Evolutionary conservation across 2,329 filamentous ascomycete genomes (phyloP).

Genomic region (Trichoderma koningiopsis): DNA sequence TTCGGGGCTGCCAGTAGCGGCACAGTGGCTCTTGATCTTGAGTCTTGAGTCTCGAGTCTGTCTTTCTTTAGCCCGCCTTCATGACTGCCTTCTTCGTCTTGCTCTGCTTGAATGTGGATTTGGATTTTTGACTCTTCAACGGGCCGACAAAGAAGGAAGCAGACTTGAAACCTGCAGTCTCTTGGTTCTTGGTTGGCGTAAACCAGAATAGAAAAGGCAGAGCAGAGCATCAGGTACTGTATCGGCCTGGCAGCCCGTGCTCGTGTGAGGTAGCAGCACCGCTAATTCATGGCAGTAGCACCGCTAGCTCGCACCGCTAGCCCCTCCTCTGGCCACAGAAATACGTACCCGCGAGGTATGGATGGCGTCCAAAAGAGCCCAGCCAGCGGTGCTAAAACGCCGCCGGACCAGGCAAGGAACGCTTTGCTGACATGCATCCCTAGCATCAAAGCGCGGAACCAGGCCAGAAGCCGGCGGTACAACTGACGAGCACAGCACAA

Average conservation of each 20-base stretch:
- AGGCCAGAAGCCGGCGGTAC: conserved; percentile 27
- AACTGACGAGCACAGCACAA: conserved; percentile 17
- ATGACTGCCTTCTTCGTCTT: neutral
- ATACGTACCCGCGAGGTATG: neutral
- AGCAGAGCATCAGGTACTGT: no score
- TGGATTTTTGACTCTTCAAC: neutral
- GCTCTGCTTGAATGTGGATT: neutral
- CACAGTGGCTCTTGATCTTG: neutral
- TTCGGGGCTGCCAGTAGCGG: neutral
- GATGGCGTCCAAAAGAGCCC: neutral
- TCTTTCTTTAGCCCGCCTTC: neutral
- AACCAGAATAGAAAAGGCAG: no score
- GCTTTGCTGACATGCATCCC: conserved; percentile 28
- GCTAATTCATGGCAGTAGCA: neutral
- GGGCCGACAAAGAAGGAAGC: neutral
- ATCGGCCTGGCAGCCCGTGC: neutral
- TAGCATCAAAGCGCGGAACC: conserved; percentile 26
- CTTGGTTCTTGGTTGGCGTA: neutral
- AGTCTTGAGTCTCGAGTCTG: neutral
- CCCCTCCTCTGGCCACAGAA: neutral
- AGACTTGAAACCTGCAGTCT: neutral
- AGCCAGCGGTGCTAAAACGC: conserved; percentile 2
- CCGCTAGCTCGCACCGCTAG: neutral
- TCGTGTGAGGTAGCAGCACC: neutral
- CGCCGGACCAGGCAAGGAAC: conserved; percentile 25